Conservation (phyloP, 345 rosid species). For the Euphorbia pulcherrima region DNA sequence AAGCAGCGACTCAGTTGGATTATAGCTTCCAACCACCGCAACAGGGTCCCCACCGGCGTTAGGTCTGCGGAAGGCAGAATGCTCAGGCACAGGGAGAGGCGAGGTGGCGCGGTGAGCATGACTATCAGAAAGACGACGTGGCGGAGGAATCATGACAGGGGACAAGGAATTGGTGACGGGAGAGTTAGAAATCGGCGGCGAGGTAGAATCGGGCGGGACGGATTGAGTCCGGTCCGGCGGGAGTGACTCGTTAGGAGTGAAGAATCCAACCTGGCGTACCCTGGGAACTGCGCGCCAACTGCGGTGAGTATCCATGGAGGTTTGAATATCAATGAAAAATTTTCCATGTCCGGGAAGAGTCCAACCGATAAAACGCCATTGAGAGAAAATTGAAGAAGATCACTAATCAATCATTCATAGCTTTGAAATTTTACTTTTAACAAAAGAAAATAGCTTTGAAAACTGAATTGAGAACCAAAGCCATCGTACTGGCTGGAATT, state of each 20-base stretch:
- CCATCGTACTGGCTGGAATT: background rate
- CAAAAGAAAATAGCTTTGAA: too few species aligned
- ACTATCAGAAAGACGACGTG: slow-evolving; percentile 62
- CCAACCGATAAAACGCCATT: background rate
- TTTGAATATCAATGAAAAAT: background rate
- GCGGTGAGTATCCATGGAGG: slow-evolving; percentile 52
- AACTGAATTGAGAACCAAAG: background rate
- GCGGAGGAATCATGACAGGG: slow-evolving; percentile 69
- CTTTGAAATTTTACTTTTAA: background rate
- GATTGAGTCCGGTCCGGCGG: slow-evolving; percentile 44
- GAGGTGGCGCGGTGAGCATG: slow-evolving; percentile 50
- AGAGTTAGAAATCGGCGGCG: slow-evolving; percentile 48
- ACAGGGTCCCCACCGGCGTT: slow-evolving; percentile 20
- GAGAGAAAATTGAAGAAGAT: background rate
- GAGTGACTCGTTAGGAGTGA: slow-evolving; percentile 47
- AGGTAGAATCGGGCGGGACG: slow-evolving; percentile 36
- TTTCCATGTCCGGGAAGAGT: background rate
- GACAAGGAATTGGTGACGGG: slow-evolving; percentile 50
- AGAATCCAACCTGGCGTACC: slow-evolving; percentile 77
- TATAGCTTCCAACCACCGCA: slow-evolving; percentile 51
- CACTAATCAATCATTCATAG: background rate
- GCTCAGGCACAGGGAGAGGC: slow-evolving; percentile 46
- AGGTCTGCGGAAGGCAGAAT: slow-evolving; percentile 22
- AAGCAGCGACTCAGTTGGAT: slow-evolving; percentile 57
- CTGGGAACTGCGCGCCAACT: slow-evolving; percentile 45